Percentiles rank a stretch among this genome's conserved stretches.
Conservation (phyloP, 129 eudicot genomes). For the Flaveria robusta region DNA sequence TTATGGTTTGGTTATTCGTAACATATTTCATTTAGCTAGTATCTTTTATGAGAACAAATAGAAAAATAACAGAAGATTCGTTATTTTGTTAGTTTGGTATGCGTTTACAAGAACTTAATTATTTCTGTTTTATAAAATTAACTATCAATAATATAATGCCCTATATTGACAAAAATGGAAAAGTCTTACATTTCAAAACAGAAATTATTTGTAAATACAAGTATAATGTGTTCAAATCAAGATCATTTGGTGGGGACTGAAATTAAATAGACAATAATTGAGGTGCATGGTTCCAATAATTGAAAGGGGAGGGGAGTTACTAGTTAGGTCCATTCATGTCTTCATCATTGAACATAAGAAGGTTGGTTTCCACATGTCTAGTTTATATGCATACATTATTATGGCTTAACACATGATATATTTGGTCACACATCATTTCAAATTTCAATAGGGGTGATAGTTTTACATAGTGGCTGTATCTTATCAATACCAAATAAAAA, state of each 20-base stretch:
- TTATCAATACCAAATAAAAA: background rate
- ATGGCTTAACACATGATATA: conserved; percentile 29
- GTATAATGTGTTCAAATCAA: conserved; percentile 12
- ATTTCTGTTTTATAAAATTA: background rate
- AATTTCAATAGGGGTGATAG: conserved; percentile 15
- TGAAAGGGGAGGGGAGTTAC: conserved; percentile 32
- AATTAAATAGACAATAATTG: conserved; percentile 25
- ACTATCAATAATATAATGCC: background rate
- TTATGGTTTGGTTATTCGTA: no score
- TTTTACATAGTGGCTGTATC: background rate
- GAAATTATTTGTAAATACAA: background rate
- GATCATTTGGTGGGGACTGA: conserved; percentile 32
- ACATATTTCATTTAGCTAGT: no score
- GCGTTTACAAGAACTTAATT: background rate
- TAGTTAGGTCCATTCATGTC: conserved; percentile 47
- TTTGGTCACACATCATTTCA: conserved; percentile 35
- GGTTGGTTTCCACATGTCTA: conserved; percentile 47
- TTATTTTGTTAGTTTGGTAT: background rate
- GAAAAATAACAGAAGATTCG: background rate
- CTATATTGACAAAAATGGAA: background rate
- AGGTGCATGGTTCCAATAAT: conserved; percentile 36
- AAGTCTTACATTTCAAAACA: background rate
- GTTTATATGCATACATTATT: conserved; percentile 34
- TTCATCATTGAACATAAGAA: conserved; percentile 41
- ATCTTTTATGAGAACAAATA: no score